Base-by-base conservation (phyloP, 768 basidiomycete species). In the Filobasidium floriforme region DNA sequence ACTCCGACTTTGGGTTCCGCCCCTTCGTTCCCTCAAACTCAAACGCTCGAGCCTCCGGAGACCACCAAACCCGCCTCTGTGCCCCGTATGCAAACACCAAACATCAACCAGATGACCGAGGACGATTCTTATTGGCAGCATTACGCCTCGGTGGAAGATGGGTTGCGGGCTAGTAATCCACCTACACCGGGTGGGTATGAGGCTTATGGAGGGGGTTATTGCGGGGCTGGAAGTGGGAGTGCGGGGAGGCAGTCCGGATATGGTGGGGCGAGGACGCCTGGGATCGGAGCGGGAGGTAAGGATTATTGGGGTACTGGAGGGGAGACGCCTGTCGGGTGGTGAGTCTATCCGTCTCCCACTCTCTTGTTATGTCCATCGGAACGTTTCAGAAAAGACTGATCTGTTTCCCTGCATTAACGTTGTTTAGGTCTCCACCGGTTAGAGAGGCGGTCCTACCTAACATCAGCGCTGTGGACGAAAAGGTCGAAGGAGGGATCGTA, bases 261-360 rank as follows among this genome's bases (percentile, higher is more conserved):
- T 54, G 26, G 52, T 12, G 26, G 18, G 22, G 54, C 26, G 54
- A 28, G 24, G 7, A 32, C 22, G 54, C 22, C 19, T 24, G 26
- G 24, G 10, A 2, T 24, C 18, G 32, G 46, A 62, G 15, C 43
- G 4, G 37, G 41, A 24, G 40, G 4, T 7, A 59, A 52, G 11
- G 67, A 41, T 40, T 68, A 68, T 29, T 68, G 63, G 62, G 67
- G 67, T 7, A 65, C 67, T 1, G 67, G 67, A 14, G 67, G 67
- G 14, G 67, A 68, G 32, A 61, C 67, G 22, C 67, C 67, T 7
- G 52, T 68, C 15, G 52, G 59, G 15, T 68, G 67, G 67, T 63
- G 26, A 63, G 62, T 64, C 60, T 32, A 14, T 57, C 54, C 22
- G 7, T 32, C 24, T 6, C 46, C 46, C 24, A 3, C 12, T 51